Evolutionary conservation across 306 rosid species (phyloP), one percentile per base, ranked within the genome.

Genomic region (Sicyos baderoa): DNA sequence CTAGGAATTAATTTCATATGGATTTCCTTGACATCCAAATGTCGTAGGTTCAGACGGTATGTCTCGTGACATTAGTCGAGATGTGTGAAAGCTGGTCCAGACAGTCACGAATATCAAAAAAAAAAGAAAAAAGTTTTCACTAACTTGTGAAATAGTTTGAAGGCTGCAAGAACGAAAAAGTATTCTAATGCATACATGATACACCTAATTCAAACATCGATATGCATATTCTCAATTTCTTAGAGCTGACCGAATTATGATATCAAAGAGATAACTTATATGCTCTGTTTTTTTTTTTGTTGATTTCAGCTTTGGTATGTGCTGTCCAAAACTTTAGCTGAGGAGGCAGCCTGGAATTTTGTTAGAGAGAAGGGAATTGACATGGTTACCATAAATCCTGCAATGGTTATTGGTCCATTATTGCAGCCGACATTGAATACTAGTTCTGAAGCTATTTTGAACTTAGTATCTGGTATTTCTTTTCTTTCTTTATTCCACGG

Each of bases 331-430:
- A 84, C 95, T 61, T 80, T 91, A 80, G 96, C 96, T 29, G 97
- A 91, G 83, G 92, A 83, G 9, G 86, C 87, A 79, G 97, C 92
- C 72, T 89, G 97, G 95, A 86, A 86, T 76, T 89, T 91, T 75
- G 90, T 40, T 7, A 86, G 81, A 22, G 88, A 89, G 78, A 86
- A 91, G 60, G 84, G 56, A 18, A 81, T 89, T 73, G 96, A 91
- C 80, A 73, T 89, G 89, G 86, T 91, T 79, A 47, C 71, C 47
- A 74, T 91, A 58, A 84, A 84, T 77, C 96, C 97, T 54, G 70
- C 85, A 49, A 76, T 87, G 87, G 96, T 89, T 72, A 66, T 79
- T 2, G 97, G 96, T 58, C 89, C 95, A 77, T 84, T 91, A 56
- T 83, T 91, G 72, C 97, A 87, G 81, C 84, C 89, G 8, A 86